Percentiles rank a stretch among this genome's conserved stretches.
phyloP scores from a whole-genome alignment of 495 filamentous ascomycete species.

The Staphylotrichum longicolle region DNA sequence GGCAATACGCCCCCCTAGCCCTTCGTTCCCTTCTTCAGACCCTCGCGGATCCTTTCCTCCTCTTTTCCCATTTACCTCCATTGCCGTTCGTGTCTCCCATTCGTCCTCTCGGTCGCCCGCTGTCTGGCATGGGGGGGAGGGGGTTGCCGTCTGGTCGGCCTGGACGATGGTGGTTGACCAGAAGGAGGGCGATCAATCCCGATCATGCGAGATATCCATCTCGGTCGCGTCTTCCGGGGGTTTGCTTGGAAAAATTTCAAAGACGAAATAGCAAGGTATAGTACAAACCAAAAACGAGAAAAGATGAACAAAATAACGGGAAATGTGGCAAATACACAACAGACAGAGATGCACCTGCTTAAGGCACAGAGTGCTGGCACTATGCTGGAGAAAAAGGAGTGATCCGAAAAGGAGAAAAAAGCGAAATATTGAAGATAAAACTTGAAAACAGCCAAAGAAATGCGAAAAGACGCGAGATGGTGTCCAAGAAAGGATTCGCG shows the following conservation, averaged over 20 bases:
- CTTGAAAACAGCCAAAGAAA: slow-evolving; percentile 14
- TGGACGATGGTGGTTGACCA: no score
- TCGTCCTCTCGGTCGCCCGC: no score
- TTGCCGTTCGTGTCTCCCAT: no score
- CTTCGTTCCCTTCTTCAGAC: not conserved
- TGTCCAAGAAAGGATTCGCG: slow-evolving; percentile 23
- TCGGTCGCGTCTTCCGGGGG: no score
- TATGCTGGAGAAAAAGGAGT: not conserved
- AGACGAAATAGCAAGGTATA: no score
- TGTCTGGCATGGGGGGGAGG: no score
- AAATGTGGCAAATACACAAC: slow-evolving; percentile 3
- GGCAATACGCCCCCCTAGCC: not conserved
- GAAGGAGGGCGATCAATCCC: no score
- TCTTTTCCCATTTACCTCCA: slow-evolving; percentile 2
- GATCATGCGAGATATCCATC: no score
- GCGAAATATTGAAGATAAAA: not conserved
- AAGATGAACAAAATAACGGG: not conserved
- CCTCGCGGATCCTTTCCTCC: slow-evolving; percentile 11
- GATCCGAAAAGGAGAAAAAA: not conserved
- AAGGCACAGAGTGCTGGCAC: not conserved
- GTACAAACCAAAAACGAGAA: no score
- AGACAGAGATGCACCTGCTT: not conserved
- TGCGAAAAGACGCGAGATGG: not conserved
- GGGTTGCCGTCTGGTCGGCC: no score
- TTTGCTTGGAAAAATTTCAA: no score